Percentiles rank a stretch among this genome's conserved stretches.
phyloP scores from a whole-genome alignment of 164 flowering plant species.

The Vitis labrusca region DNA sequence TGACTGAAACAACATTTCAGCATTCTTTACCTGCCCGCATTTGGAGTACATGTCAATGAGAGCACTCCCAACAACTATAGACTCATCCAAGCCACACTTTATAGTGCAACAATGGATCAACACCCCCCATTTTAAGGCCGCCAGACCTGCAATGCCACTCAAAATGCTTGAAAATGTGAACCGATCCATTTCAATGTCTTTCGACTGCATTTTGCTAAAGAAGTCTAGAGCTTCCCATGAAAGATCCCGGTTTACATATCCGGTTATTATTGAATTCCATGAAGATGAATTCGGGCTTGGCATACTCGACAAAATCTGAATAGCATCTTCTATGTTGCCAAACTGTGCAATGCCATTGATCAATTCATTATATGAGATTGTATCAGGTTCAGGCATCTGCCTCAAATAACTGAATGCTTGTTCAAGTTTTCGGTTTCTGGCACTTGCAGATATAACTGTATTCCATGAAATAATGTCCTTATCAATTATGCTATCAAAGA shows the following conservation, averaged over 20 bases:
- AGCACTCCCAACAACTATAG: slow-evolving; percentile 57
- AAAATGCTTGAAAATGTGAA: slow-evolving; percentile 62
- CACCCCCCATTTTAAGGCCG: slow-evolving; percentile 52
- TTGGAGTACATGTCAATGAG: slow-evolving; percentile 75
- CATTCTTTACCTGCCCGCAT: slow-evolving; percentile 51
- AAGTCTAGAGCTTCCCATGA: slow-evolving; percentile 45
- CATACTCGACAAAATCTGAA: slow-evolving; percentile 33
- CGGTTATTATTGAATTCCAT: slow-evolving; percentile 70
- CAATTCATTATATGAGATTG: slow-evolving; percentile 61
- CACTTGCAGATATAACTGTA: slow-evolving; percentile 56
- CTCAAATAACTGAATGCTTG: slow-evolving; percentile 38
- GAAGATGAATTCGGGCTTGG: slow-evolving; percentile 67
- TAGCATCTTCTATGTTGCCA: slow-evolving; percentile 57
- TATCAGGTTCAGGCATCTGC: slow-evolving; percentile 60
- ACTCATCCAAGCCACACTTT: slow-evolving; percentile 41
- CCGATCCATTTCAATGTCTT: slow-evolving; percentile 46
- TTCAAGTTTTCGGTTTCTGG: slow-evolving; percentile 41
- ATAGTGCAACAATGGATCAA: slow-evolving; percentile 47
- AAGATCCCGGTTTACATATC: slow-evolving; percentile 45
- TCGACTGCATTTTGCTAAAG: slow-evolving; percentile 52
- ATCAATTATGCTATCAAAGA: slow-evolving; percentile 32
- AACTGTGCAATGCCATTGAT: slow-evolving; percentile 57
- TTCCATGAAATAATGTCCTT: slow-evolving; percentile 69
- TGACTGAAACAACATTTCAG: slow-evolving; percentile 41
- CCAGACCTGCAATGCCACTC: slow-evolving; percentile 49